These are phyloP conservation scores for Amauroascus niger DNA, from an alignment of 2,329 filamentous ascomycete genomes.

Conservation along the genomic window DNA sequence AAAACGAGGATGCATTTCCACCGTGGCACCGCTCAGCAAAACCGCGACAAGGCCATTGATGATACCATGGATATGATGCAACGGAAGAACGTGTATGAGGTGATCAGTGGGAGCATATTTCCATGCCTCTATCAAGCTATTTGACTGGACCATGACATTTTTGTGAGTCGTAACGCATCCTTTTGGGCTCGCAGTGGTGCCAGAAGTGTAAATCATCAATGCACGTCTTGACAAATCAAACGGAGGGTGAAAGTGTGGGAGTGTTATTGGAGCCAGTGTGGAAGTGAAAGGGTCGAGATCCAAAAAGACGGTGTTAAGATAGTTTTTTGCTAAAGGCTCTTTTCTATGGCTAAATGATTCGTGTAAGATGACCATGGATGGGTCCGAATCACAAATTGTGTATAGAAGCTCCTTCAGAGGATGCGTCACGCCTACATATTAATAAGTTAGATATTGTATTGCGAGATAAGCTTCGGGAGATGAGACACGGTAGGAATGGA, in stretches of 20 bases:
- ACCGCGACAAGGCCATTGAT: conserved; percentile 43
- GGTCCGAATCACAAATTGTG: conserved; percentile 35
- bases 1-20: conserved; percentile 42
- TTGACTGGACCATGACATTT: conserved; percentile 30
- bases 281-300: conserved; percentile 22
- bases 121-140: conserved; percentile 30
- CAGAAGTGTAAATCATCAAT: conserved; percentile 38
- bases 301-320: conserved; percentile 26
- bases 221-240: conserved; percentile 27
- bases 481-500: background rate
- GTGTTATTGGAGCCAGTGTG: conserved; percentile 11
- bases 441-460: conserved; percentile 5
- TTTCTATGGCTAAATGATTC: conserved; percentile 31
- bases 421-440: conserved; percentile 31
- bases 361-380: conserved; percentile 35
- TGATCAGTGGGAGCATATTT: conserved; percentile 37
- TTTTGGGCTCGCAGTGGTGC: conserved; percentile 36
- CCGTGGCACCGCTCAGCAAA: conserved; percentile 38
- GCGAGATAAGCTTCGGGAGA: background rate
- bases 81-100: conserved; percentile 42
- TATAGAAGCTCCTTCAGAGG: conserved; percentile 36
- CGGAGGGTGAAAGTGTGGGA: conserved; percentile 26
- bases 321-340: conserved; percentile 25
- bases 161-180: conserved; percentile 38
- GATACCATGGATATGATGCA: conserved; percentile 45